Percentiles rank a stretch among this genome's conserved stretches.
Evolutionary conservation across 176 grass and related monocot genomes (phyloP).

Genomic region (Triticum turgidum): DNA sequence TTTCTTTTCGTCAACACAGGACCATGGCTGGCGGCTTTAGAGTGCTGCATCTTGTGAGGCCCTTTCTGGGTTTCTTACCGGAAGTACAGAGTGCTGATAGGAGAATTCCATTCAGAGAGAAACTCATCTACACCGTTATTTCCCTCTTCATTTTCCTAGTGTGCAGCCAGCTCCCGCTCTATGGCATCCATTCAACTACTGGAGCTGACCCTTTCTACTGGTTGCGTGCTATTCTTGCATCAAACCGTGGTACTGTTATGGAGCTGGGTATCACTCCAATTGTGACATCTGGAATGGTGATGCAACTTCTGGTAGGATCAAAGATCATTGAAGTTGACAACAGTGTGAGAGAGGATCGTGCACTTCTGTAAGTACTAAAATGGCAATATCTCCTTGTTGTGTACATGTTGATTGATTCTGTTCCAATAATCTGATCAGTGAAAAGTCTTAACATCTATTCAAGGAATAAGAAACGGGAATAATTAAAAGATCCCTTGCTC

Average conservation of each 20-base stretch:
- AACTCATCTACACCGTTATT: conserved; percentile 93
- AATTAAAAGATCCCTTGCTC: neutral
- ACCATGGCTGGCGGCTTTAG: conserved; percentile 90
- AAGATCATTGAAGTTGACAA: conserved; percentile 99
- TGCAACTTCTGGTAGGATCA: conserved; percentile 94
- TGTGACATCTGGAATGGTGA: conserved; percentile 88
- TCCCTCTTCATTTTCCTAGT: conserved; percentile 97
- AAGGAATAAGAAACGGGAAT: neutral
- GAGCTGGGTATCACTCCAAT: conserved; percentile 98
- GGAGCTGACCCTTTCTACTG: conserved; percentile 97
- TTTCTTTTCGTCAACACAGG: neutral
- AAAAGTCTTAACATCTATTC: neutral
- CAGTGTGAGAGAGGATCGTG: conserved; percentile 94
- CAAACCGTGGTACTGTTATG: conserved; percentile 92
- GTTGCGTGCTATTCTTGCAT: conserved; percentile 97
- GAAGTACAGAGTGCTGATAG: conserved; percentile 92
- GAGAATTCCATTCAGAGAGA: conserved; percentile 91
- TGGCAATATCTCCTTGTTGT: neutral
- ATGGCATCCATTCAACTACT: conserved; percentile 95
- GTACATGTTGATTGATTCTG: neutral
- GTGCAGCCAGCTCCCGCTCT: conserved; percentile 93
- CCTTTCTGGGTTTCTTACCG: conserved; percentile 88
- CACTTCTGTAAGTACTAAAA: conserved; percentile 64
- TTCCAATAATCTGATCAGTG: neutral
- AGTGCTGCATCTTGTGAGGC: conserved; percentile 90